Evolutionary conservation across 768 basidiomycete genomes (phyloP).

Genomic region (Dictyophora rubrovolvata): DNA sequence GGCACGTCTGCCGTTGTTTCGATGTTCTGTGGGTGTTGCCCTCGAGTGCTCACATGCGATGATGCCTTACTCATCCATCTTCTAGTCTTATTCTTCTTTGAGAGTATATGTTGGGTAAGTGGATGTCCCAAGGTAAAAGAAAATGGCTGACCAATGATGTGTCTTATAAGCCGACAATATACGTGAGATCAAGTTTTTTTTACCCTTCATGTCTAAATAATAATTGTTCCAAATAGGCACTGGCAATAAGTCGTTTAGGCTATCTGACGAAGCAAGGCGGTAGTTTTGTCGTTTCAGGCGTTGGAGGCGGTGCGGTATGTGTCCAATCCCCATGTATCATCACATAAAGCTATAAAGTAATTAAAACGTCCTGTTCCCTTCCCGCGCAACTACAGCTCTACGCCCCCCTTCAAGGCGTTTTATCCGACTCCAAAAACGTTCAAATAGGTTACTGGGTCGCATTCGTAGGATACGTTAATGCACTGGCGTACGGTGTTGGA

Average conservation of each 20-base stretch:
- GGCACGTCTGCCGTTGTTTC: conserved; percentile 49
- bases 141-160: too few species aligned
- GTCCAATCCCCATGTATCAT: too few species aligned
- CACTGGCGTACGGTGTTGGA: conserved; percentile 6
- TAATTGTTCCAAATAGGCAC: conserved; percentile 10
- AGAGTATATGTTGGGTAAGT: conserved; percentile 49
- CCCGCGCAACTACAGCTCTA: neutral
- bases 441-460: conserved; percentile 10
- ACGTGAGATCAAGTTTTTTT: neutral
- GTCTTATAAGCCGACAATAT: conserved; percentile 2
- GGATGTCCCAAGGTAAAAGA: too few species aligned
- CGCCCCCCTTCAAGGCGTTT: conserved; percentile 10
- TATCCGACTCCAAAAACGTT: conserved; percentile 3
- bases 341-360: neutral
- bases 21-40: conserved; percentile 30
- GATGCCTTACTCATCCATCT: neutral
- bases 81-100: conserved; percentile 56
- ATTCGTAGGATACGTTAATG: conserved; percentile 8
- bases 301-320: conserved; percentile 9
- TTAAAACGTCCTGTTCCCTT: neutral
- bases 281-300: conserved; percentile 9
- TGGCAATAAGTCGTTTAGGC: conserved; percentile 23
- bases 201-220: neutral
- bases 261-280: conserved; percentile 19
- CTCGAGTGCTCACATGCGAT: neutral